Base-by-base conservation (phyloP, 768 basidiomycete genomes). In the Hericium erinaceus region DNA sequence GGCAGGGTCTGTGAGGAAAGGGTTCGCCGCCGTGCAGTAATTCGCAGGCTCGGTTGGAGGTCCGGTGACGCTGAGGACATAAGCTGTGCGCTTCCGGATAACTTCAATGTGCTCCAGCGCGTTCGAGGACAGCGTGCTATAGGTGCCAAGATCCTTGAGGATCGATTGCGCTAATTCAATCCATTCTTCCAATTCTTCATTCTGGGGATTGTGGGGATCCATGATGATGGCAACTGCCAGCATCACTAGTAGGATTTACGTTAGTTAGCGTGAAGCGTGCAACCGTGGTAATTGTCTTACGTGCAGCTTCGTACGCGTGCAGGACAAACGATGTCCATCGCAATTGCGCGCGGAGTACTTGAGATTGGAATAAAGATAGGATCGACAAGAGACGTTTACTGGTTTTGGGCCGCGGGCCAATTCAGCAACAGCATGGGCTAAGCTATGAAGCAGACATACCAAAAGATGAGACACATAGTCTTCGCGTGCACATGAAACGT, bases 131-230 rank as follows among this genome's bases (percentile, higher is more conserved):
- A 65, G 57, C 2, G 54, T 48, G 39, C 65, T 65, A 12, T 56
- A 52, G 39, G 64, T 55, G 16, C 50, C 53, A 16, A 62, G 37
- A 8, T 39, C 40, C 39, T 38, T n/a, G 4, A 65, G 56, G 48
- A 65, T 38, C 38, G 55, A 56, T 40, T 58, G 59, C 9, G 64
- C 63, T 40, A 65, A 52, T 18, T 56, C 54, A 26, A 66, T 61
- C 66, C 66, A 66, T 39, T 65, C 66, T 52, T 64, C 65, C 2
- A 66, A 50, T 55, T 66, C 65, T 50, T 67, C 62, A 24, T 60
- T 64, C 46, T 60, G 57, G 16, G 59, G 50, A 37, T 58, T 57
- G 12, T 57, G 48, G 9, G 66, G 22, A 18, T 66, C 64, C 64
- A 66, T 65, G n/a, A 67, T 56, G 39, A 66, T 61, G 22, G 65